These are phyloP conservation scores for Catunica adiposa DNA, from an alignment of 2,329 filamentous ascomycete species.

Conservation along the genomic window DNA sequence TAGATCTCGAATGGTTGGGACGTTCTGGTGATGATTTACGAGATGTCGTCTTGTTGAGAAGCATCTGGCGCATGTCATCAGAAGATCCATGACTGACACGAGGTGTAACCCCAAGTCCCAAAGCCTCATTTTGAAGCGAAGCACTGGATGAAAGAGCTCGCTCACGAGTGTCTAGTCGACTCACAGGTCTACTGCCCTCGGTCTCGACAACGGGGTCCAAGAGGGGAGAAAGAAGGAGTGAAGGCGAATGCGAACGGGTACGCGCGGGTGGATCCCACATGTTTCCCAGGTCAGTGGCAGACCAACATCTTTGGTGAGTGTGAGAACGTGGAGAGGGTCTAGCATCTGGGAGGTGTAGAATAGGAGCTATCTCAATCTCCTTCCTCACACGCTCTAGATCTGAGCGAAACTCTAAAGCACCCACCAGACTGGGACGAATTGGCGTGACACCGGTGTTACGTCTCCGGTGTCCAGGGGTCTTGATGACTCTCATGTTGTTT, in stretches of 20 bases:
- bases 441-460: conserved; percentile 58
- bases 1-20: conserved; percentile 7
- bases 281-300: conserved; percentile 9
- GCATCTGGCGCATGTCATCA: conserved; percentile 4
- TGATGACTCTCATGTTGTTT: conserved; percentile 79
- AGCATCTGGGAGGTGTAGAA: conserved; percentile 17
- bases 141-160: conserved; percentile 34
- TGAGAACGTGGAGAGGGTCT: background rate
- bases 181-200: background rate
- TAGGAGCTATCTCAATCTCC: conserved; percentile 15
- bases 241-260: conserved; percentile 6
- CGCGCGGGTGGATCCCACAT: conserved; percentile 1
- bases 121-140: background rate
- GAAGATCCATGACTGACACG: background rate
- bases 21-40: conserved; percentile 5
- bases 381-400: conserved; percentile 75
- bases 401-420: conserved; percentile 83
- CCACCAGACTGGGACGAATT: conserved; percentile 83
- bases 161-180: conserved; percentile 13
- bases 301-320: conserved; percentile 6
- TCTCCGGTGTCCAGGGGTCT: conserved; percentile 41
- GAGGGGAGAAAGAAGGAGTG: background rate
- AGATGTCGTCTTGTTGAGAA: background rate
- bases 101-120: background rate
- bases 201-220: background rate